Percentiles rank a stretch among this genome's conserved stretches.
phyloP scores from a whole-genome alignment of 257 asterid genomes.

The Cordia subcordata region DNA sequence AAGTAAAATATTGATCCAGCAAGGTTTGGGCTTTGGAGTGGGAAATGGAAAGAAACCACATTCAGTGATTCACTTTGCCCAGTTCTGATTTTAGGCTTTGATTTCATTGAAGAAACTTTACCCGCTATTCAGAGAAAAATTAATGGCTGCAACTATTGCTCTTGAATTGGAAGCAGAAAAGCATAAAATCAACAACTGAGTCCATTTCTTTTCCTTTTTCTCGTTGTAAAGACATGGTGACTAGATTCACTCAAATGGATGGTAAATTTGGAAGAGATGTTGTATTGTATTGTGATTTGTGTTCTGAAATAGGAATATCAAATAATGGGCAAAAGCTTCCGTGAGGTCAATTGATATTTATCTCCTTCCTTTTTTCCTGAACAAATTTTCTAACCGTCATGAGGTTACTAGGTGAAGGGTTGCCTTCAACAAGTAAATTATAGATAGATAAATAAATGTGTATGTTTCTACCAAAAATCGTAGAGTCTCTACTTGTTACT shows the following conservation, averaged over 20 bases:
- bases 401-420: background rate
- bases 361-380: background rate
- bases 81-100: background rate
- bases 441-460: too few species aligned
- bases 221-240: too few species aligned
- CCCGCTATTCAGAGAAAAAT: too few species aligned
- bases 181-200: background rate
- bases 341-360: background rate
- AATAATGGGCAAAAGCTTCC: background rate
- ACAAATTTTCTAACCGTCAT: background rate
- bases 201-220: too few species aligned
- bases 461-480: background rate
- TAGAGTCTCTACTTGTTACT: conserved; percentile 4
- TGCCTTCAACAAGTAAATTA: too few species aligned
- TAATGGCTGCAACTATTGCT: background rate
- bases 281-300: background rate
- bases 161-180: background rate
- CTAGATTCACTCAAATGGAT: too few species aligned
- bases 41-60: too few species aligned
- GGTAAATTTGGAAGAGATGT: background rate
- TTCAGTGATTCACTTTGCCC: background rate
- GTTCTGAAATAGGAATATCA: too few species aligned
- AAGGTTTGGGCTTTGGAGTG: background rate
- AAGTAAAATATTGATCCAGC: background rate
- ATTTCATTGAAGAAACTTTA: background rate